Conservation (phyloP, 768 basidiomycete genomes). For the Naganishia onofrii region DNA sequence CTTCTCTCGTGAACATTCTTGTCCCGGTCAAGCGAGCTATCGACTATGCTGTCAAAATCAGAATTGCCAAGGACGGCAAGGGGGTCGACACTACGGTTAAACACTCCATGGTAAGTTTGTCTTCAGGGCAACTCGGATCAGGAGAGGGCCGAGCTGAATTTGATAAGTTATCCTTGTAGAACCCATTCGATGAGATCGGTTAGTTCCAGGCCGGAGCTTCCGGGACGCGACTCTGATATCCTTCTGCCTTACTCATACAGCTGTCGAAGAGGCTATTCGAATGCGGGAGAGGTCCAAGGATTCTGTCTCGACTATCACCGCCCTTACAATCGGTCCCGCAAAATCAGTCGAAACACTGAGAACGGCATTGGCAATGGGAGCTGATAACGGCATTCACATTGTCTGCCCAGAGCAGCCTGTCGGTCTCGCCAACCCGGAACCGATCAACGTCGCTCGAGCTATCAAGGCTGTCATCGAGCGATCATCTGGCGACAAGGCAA, state of each 20-base stretch:
- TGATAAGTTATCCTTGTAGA: conserved; percentile 57
- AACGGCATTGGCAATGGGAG: conserved; percentile 96
- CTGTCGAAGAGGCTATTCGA: conserved; percentile 94
- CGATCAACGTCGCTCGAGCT: conserved; percentile 83
- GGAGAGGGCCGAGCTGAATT: not conserved
- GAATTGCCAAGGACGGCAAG: conserved; percentile 89
- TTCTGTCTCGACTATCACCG: conserved; percentile 78
- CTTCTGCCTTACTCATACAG: conserved; percentile 54
- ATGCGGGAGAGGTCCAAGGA: conserved; percentile 80
- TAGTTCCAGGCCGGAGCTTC: conserved; percentile 35
- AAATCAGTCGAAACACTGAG: conserved; percentile 87
- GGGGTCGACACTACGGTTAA: conserved; percentile 96
- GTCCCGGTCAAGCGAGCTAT: conserved; percentile 94
- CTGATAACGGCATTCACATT: conserved; percentile 87
- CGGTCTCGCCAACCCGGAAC: conserved; percentile 64
- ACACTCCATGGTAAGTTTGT: conserved; percentile 97
- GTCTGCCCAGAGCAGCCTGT: conserved; percentile 70
- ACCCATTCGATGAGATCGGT: conserved; percentile 99
- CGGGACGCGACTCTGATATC: not conserved
- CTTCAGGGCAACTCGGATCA: not conserved
- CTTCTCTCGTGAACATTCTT: conserved; percentile 76
- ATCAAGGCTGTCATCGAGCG: conserved; percentile 71
- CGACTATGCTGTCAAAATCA: conserved; percentile 98
- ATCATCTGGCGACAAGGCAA: conserved; percentile 53
- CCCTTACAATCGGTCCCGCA: conserved; percentile 88